Evolutionary conservation across 2,329 filamentous ascomycete species (phyloP).

Genomic region (Amauroascus niger): DNA sequence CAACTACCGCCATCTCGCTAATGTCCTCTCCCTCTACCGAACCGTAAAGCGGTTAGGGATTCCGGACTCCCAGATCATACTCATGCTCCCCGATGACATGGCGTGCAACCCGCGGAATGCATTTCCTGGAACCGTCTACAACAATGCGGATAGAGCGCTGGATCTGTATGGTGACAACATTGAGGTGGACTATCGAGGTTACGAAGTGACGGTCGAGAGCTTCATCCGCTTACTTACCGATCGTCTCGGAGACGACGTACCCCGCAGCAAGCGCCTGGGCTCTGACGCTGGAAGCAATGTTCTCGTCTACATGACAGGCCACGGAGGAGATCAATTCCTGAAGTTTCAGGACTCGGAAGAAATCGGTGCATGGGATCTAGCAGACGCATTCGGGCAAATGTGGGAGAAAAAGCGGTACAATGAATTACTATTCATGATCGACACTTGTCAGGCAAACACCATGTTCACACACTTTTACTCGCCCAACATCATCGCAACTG

Average conservation of each 20-base stretch:
- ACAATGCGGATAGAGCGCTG: constrained; percentile 89
- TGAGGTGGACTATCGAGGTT: constrained; percentile 95
- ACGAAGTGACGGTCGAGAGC: constrained; percentile 98
- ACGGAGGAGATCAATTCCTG: constrained; percentile 93
- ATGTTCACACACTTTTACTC: constrained; percentile 99
- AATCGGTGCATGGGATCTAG: constrained; percentile 90
- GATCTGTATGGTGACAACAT: constrained; percentile 98
- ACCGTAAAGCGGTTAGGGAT: constrained; percentile 97
- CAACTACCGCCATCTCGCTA: constrained; percentile 97
- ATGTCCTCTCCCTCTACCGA: constrained; percentile 92
- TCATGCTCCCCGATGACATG: constrained; percentile 99
- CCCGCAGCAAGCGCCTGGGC: constrained; percentile 81
- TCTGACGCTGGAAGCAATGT: constrained; percentile 96
- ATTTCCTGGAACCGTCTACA: constrained; percentile 96
- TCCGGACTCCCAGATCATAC: constrained; percentile 95
- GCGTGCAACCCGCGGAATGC: constrained; percentile 97
- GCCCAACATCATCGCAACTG: constrained; percentile 94
- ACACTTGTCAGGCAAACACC: constrained; percentile 97
- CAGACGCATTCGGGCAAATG: constrained; percentile 98
- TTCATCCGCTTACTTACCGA: constrained; percentile 94
- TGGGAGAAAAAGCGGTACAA: constrained; percentile 99
- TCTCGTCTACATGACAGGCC: constrained; percentile 97
- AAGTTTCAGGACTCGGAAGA: constrained; percentile 99
- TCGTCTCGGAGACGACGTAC: constrained; percentile 87
- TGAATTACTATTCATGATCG: constrained; percentile 98